Conservation (phyloP, 2,329 filamentous ascomycete genomes). For the Diaporthe australafricana region DNA sequence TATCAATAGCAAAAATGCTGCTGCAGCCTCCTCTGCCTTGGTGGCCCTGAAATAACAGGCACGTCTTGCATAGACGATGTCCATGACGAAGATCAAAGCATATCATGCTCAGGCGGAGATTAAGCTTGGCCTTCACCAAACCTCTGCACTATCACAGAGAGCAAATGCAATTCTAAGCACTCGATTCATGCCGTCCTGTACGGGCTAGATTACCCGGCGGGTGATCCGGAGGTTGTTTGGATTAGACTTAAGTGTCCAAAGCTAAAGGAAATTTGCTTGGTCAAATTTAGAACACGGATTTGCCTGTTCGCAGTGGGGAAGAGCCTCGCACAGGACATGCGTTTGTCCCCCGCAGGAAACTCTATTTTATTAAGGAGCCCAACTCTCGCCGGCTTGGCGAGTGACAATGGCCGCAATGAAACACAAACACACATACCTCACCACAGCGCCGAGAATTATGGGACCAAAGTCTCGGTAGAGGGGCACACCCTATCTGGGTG, state of each 20-base stretch:
- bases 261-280: constrained; percentile 16
- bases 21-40: background rate
- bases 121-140: constrained; percentile 3
- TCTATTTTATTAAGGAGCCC: constrained; percentile 23
- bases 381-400: constrained; percentile 1
- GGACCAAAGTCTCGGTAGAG: constrained; percentile 3
- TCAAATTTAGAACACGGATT: constrained; percentile 7
- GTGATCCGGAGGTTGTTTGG: background rate
- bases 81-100: background rate
- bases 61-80: background rate
- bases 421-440: background rate
- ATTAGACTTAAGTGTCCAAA: constrained; percentile 1
- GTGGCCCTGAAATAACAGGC: background rate
- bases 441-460: background rate
- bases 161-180: background rate
- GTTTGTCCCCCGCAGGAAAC: constrained; percentile 7
- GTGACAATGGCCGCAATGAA: background rate
- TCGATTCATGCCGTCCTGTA: constrained; percentile 1
- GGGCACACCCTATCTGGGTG: background rate
- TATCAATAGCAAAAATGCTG: background rate
- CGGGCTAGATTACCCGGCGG: constrained; percentile 2
- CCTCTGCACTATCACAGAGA: background rate
- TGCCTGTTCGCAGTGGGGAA: constrained; percentile 10
- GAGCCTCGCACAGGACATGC: background rate
- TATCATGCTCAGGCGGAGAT: background rate